phyloP scores from a whole-genome alignment of 2,329 filamentous ascomycete genomes.

The Escovopsis sp. region DNA sequence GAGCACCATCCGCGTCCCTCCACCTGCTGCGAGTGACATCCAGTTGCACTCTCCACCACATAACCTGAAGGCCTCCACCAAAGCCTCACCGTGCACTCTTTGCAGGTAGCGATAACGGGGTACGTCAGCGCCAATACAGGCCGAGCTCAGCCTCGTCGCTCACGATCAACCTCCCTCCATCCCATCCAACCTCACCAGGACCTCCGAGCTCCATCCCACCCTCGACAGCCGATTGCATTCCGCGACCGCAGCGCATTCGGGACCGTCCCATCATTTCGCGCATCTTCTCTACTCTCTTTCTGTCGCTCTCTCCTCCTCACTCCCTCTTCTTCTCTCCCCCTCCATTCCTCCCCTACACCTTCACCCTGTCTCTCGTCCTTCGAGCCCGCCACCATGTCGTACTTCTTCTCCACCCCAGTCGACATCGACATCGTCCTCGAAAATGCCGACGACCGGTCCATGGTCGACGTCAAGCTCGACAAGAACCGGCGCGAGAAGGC shows the following conservation, averaged over 20 bases:
- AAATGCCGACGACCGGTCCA: constrained; percentile 82
- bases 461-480: constrained; percentile 95
- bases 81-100: constrained; percentile 1
- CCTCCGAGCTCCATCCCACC: constrained; percentile 2
- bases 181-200: constrained; percentile 3
- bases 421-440: constrained; percentile 98
- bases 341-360: neutral
- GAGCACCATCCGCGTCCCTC: too few species aligned
- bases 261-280: neutral
- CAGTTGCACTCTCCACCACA: too few species aligned
- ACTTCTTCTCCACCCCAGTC: constrained; percentile 95
- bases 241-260: neutral
- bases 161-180: neutral
- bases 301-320: neutral
- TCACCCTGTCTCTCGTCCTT: neutral
- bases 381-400: constrained; percentile 52
- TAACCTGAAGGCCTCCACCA: constrained; percentile 6
- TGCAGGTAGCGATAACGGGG: constrained; percentile 5
- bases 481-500: constrained; percentile 96
- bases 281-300: too few species aligned
- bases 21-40: too few species aligned
- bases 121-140: constrained; percentile 18
- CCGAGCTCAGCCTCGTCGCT: neutral
- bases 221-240: constrained; percentile 3
- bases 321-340: constrained; percentile 1